These are phyloP conservation scores for Lotus japonicus DNA, from an alignment of 306 rosid genomes.

Conservation along the genomic window DNA sequence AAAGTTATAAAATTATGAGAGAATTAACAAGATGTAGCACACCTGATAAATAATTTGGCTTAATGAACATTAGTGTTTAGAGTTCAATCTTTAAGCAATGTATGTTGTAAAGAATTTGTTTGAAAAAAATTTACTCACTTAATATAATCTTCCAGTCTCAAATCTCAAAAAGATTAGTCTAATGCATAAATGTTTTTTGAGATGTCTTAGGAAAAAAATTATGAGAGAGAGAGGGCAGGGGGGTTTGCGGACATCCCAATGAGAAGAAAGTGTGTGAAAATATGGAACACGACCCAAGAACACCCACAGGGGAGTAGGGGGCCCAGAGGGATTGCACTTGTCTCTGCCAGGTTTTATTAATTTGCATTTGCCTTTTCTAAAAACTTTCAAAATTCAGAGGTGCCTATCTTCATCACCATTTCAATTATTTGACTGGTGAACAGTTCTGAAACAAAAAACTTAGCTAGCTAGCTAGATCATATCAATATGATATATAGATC, in stretches of 20 bases:
- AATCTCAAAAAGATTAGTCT: too few species aligned
- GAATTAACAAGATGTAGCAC: too few species aligned
- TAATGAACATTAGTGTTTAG: too few species aligned
- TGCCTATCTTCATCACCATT: neutral
- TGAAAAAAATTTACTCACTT: too few species aligned
- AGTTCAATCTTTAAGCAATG: too few species aligned
- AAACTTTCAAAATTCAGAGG: conserved; percentile 14
- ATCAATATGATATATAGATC: neutral
- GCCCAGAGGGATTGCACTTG: conserved; percentile 30
- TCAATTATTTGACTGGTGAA: conserved; percentile 13
- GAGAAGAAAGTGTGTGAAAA: conserved; percentile 38
- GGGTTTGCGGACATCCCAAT: conserved; percentile 51
- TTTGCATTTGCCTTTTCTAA: neutral
- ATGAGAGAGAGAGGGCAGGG: neutral
- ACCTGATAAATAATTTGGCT: too few species aligned
- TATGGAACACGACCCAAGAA: conserved; percentile 43
- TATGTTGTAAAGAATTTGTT: too few species aligned
- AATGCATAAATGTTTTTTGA: too few species aligned
- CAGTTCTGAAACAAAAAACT: neutral
- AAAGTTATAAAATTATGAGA: too few species aligned
- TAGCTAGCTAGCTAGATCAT: too few species aligned
- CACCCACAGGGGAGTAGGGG: conserved; percentile 23
- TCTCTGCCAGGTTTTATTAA: neutral
- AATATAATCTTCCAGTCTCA: too few species aligned
- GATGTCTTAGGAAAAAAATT: too few species aligned